phyloP scores from a whole-genome alignment of 768 basidiomycete species.

The Lentinula guzmanii region DNA sequence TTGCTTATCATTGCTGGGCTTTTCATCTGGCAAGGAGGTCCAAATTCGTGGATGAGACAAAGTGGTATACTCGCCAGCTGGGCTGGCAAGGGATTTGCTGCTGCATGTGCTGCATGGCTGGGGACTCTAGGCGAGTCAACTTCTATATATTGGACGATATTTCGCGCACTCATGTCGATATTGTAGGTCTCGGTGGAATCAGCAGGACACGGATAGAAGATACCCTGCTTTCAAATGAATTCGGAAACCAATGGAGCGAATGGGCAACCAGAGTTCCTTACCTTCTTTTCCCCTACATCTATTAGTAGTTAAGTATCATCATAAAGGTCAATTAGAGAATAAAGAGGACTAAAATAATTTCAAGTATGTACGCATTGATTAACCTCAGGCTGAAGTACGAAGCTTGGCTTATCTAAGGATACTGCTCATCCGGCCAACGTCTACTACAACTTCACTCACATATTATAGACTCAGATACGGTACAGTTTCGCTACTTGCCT shows the following conservation, averaged over 20 bases:
- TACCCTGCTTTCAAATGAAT: constrained; percentile 6
- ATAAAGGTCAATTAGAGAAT: too few species aligned
- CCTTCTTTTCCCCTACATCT: constrained; percentile 25
- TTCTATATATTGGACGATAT: background rate
- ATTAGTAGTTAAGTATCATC: constrained; percentile 10
- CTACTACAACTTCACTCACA: too few species aligned
- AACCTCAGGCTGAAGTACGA: too few species aligned
- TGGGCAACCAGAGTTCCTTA: constrained; percentile 26
- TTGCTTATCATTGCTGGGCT: constrained; percentile 11
- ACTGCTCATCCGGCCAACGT: too few species aligned
- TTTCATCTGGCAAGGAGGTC: constrained; percentile 4
- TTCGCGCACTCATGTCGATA: background rate
- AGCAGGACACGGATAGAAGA: background rate
- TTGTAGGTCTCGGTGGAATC: background rate
- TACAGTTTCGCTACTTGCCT: too few species aligned
- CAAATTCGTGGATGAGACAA: constrained; percentile 12
- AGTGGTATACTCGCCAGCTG: constrained; percentile 10
- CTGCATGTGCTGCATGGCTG: background rate
- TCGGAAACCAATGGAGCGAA: constrained; percentile 20
- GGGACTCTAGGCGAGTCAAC: background rate
- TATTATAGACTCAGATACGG: too few species aligned
- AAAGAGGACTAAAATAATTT: too few species aligned
- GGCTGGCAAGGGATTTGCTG: constrained; percentile 4
- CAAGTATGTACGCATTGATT: too few species aligned
- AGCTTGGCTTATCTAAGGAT: too few species aligned